Evolutionary conservation across 108 stramenopile species (phyloP).

Genomic region (Skeletonema costatum): DNA sequence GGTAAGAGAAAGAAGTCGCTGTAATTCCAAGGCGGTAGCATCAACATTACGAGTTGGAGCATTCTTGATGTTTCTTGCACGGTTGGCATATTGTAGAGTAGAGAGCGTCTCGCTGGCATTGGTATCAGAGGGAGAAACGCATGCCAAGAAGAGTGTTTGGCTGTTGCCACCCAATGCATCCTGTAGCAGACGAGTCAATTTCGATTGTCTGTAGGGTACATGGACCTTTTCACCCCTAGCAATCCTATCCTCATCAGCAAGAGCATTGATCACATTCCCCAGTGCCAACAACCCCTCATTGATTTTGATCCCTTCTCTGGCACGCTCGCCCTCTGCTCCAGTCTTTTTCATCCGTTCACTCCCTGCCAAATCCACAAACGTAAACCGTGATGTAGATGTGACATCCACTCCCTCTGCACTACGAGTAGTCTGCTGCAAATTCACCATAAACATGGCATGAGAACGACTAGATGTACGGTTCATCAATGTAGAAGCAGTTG

Average conservation of each 20-base stretch:
- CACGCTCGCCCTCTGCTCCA: constrained; percentile 86
- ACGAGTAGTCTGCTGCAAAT: constrained; percentile 56
- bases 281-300: constrained; percentile 96
- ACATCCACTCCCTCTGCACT: constrained; percentile 65
- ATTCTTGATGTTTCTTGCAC: constrained; percentile 83
- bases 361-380: constrained; percentile 91
- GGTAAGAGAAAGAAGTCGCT: constrained; percentile 70
- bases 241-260: constrained; percentile 88
- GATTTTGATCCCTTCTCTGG: constrained; percentile 93
- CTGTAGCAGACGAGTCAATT: constrained; percentile 93
- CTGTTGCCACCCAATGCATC: constrained; percentile 97
- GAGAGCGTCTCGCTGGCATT: constrained; percentile 88
- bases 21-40: constrained; percentile 79
- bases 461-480: constrained; percentile 74
- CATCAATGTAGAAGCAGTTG: constrained; percentile 68
- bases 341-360: constrained; percentile 96
- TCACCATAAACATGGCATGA: constrained; percentile 81
- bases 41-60: constrained; percentile 84
- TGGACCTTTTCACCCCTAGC: constrained; percentile 70
- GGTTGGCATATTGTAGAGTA: constrained; percentile 94
- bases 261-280: constrained; percentile 98
- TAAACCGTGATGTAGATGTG: constrained; percentile 72
- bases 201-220: constrained; percentile 92
- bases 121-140: constrained; percentile 77
- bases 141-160: constrained; percentile 84